A percentile compares a stretch with the other conserved stretches of the same genome.
These are phyloP conservation scores for Geranium rotundifolium DNA, from an alignment of 345 rosid species.

Conservation along the genomic window DNA sequence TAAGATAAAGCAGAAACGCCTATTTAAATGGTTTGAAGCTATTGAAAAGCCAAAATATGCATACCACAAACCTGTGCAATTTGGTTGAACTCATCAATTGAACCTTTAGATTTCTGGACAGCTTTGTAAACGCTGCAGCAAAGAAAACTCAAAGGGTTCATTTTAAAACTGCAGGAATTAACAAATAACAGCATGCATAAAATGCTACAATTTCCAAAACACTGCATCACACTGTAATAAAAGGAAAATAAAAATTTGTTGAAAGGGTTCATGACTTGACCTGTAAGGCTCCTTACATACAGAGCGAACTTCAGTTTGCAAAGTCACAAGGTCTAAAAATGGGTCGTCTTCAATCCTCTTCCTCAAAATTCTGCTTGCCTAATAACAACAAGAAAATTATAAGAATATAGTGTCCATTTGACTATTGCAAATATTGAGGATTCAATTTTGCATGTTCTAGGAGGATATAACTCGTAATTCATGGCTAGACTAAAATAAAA, in stretches of 20 bases:
- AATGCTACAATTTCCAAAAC: too few relatives aligned
- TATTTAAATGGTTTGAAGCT: too few relatives aligned
- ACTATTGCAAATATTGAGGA: too few relatives aligned
- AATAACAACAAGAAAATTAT: slow-evolving; percentile 1
- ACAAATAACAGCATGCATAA: too few relatives aligned
- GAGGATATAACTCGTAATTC: too few relatives aligned
- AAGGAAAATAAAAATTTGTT: slow-evolving; percentile 5
- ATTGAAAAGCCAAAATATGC: too few relatives aligned
- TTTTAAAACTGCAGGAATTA: not conserved
- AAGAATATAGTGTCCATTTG: not conserved
- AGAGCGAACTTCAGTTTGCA: slow-evolving; percentile 67
- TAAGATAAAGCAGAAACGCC: not conserved
- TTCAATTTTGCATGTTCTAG: too few relatives aligned
- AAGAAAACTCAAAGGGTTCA: not conserved
- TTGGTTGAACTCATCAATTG: slow-evolving; percentile 78
- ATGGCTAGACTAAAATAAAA: too few relatives aligned
- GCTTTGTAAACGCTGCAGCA: slow-evolving; percentile 67
- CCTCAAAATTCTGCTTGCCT: slow-evolving; percentile 85
- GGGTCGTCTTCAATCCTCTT: slow-evolving; percentile 92
- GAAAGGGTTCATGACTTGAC: slow-evolving; percentile 26
- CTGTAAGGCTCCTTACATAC: slow-evolving; percentile 91
- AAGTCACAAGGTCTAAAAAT: slow-evolving; percentile 80
- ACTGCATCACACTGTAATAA: not conserved
- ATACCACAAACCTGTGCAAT: slow-evolving; percentile 77
- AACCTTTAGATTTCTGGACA: slow-evolving; percentile 71